Percentiles rank a stretch among this genome's conserved stretches.
phyloP scores from a whole-genome alignment of 768 basidiomycete genomes.

The Lyophyllum atratum region DNA sequence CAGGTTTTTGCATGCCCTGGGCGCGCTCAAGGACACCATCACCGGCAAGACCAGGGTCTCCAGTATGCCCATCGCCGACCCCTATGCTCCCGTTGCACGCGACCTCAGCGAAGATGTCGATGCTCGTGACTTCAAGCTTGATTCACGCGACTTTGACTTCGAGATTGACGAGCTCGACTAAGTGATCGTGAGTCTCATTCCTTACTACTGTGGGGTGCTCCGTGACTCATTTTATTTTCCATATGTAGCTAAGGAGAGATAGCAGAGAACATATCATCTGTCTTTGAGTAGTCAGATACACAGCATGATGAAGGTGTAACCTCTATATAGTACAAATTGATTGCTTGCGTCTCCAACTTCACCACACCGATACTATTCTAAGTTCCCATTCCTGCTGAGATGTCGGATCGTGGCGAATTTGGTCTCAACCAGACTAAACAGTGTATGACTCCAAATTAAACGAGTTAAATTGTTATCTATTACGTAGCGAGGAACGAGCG shows the following conservation, averaged over 20 bases:
- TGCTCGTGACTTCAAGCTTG: background rate
- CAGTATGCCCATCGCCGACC: no score
- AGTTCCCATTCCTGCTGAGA: no score
- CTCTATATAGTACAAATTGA: background rate
- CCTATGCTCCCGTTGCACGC: background rate
- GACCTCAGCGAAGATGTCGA: background rate
- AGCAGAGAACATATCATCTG: background rate
- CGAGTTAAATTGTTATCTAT: slow-evolving; percentile 1
- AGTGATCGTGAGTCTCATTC: background rate
- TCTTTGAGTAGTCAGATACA: background rate
- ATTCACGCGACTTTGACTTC: background rate
- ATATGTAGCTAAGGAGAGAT: no score
- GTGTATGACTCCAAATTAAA: no score
- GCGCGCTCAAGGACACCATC: background rate
- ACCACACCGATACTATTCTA: no score
- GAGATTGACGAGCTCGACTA: background rate
- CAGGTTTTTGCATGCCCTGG: background rate
- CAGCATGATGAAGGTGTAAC: background rate
- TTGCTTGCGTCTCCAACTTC: background rate
- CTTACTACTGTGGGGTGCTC: background rate
- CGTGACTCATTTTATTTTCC: no score
- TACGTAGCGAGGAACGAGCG: background rate
- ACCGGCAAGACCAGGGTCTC: no score
- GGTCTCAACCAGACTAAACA: no score
- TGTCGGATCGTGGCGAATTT: no score